Percentiles rank a stretch among this genome's conserved stretches.
These are phyloP conservation scores for Hydrangea macrophylla DNA, from an alignment of 148 eudicot species.

Conservation along the genomic window DNA sequence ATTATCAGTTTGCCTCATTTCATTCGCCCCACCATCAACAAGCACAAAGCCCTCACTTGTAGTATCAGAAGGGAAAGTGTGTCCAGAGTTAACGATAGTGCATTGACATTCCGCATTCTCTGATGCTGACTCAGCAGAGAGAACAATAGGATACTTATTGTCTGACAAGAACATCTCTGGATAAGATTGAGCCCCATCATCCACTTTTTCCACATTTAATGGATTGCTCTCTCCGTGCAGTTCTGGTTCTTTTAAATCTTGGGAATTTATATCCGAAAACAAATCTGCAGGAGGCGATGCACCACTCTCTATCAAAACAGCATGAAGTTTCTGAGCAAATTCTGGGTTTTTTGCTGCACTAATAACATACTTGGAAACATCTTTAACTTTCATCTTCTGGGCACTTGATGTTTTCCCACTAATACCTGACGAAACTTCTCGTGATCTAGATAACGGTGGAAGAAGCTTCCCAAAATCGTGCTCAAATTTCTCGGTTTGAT, in stretches of 20 bases:
- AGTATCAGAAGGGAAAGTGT: constrained; percentile 20
- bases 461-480: constrained; percentile 40
- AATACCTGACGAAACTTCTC: constrained; percentile 27
- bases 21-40: constrained; percentile 26
- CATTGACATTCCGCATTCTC: constrained; percentile 26
- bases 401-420: constrained; percentile 45
- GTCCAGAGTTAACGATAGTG: constrained; percentile 13
- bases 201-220: constrained; percentile 27
- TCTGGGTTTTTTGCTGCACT: constrained; percentile 79
- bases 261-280: constrained; percentile 38
- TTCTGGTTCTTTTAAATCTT: constrained; percentile 31
- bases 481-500: constrained; percentile 34
- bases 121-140: constrained; percentile 26
- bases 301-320: constrained; percentile 66
- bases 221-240: constrained; percentile 33
- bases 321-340: constrained; percentile 71
- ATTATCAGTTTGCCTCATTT: constrained; percentile 18
- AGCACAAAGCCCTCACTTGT: constrained; percentile 24
- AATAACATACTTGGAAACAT: constrained; percentile 69
- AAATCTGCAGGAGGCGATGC: constrained; percentile 51
- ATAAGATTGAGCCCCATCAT: constrained; percentile 21
- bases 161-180: constrained; percentile 32
- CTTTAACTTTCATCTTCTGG: constrained; percentile 58
- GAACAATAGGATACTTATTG: constrained; percentile 35
- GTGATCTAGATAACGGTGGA: constrained; percentile 32